These are phyloP conservation scores for Lasiodiplodia theobromae DNA, from an alignment of 2,329 filamentous ascomycete genomes.

Conservation along the genomic window DNA sequence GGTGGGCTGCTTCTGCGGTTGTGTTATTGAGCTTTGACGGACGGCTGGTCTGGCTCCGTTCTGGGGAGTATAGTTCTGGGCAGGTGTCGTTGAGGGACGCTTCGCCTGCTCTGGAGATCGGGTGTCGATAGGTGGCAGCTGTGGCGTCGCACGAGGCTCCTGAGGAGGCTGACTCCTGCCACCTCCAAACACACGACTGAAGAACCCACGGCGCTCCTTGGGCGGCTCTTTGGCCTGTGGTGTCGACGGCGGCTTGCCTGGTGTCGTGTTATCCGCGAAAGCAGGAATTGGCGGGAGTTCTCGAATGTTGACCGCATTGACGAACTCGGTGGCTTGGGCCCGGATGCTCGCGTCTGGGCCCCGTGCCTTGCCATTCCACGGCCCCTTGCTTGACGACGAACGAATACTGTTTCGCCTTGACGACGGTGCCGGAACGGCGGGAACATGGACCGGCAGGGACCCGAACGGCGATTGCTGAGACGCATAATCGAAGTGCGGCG, in stretches of 20 bases:
- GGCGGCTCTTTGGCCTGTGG: slow-evolving; percentile 46
- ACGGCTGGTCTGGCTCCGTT: neutral
- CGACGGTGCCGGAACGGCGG: slow-evolving; percentile 46
- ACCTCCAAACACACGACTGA: slow-evolving; percentile 83
- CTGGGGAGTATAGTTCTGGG: slow-evolving; percentile 30
- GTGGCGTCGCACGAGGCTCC: slow-evolving; percentile 19
- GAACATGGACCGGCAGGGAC: slow-evolving; percentile 50
- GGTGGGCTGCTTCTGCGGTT: slow-evolving; percentile 12
- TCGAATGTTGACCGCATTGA: slow-evolving; percentile 53
- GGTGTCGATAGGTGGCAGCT: slow-evolving; percentile 28
- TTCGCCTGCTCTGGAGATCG: slow-evolving; percentile 24
- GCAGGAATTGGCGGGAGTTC: slow-evolving; percentile 54
- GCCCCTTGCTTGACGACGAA: slow-evolving; percentile 61
- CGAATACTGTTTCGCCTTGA: slow-evolving; percentile 60
- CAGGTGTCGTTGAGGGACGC: slow-evolving; percentile 29
- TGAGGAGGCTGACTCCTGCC: slow-evolving; percentile 31
- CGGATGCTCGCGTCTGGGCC: slow-evolving; percentile 51
- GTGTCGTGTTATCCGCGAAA: slow-evolving; percentile 55
- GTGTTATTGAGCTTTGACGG: slow-evolving; percentile 10
- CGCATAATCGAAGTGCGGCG: slow-evolving; percentile 37
- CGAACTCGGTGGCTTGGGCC: slow-evolving; percentile 56
- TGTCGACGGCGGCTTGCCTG: slow-evolving; percentile 57
- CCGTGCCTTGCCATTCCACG: slow-evolving; percentile 52
- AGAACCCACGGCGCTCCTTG: slow-evolving; percentile 81
- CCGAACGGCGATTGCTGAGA: slow-evolving; percentile 47